These are phyloP conservation scores for Colletotrichum orbiculare DNA, from an alignment of 2,329 filamentous ascomycete genomes.

Conservation along the genomic window DNA sequence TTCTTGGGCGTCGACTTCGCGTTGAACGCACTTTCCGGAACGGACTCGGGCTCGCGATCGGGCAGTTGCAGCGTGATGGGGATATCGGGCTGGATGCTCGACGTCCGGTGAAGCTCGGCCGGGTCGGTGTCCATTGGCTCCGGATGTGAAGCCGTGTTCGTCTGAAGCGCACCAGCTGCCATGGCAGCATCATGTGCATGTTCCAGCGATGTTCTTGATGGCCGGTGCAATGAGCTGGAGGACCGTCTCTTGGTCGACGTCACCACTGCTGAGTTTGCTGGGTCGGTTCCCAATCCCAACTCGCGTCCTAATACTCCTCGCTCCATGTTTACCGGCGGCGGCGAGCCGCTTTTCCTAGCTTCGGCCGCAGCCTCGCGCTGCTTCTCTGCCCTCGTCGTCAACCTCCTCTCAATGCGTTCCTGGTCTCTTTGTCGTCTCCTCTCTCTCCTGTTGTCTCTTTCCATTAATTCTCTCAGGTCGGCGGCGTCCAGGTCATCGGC, in stretches of 20 bases:
- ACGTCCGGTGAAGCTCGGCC: constrained; percentile 58
- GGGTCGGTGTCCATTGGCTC: constrained; percentile 28
- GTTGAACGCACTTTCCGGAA: constrained; percentile 12
- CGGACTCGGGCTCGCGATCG: constrained; percentile 4
- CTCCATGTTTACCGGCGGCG: constrained; percentile 67
- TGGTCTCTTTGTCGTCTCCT: constrained; percentile 76
- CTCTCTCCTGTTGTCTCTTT: constrained; percentile 85
- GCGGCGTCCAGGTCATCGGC: constrained; percentile 88
- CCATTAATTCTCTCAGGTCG: constrained; percentile 88
- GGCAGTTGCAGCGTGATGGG: constrained; percentile 36
- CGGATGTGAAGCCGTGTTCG: constrained; percentile 18
- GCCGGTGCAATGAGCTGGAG: constrained; percentile 49
- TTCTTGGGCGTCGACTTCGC: constrained; percentile 38
- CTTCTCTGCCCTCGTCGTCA: constrained; percentile 75
- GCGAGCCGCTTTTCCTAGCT: constrained; percentile 61
- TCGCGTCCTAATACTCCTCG: constrained; percentile 71
- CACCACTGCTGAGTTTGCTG: constrained; percentile 62
- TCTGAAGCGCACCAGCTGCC: constrained; percentile 9
- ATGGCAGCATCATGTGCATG: no score
- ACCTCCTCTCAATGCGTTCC: constrained; percentile 71
- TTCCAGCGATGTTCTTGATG: constrained; percentile 19
- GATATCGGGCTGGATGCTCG: constrained; percentile 53
- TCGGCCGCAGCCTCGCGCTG: constrained; percentile 69
- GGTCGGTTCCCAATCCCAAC: constrained; percentile 62
- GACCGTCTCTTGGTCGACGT: constrained; percentile 66